A percentile compares a stretch with the other conserved stretches of the same genome.
These are phyloP conservation scores for Leishmania guyanensis DNA, from an alignment of 208 protist species.

Conservation along the genomic window DNA sequence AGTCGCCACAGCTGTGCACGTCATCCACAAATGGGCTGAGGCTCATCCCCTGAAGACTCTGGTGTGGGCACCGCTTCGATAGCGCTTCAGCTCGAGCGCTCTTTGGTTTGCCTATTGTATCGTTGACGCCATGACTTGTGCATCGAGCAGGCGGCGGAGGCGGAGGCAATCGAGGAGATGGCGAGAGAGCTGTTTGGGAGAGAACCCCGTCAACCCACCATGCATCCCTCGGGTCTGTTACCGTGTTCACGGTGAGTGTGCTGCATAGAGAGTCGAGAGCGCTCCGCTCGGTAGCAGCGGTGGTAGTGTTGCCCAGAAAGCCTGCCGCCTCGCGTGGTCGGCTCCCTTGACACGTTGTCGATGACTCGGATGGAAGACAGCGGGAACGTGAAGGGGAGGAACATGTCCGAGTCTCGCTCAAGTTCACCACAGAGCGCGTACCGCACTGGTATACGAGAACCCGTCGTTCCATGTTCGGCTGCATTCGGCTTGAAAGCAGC, in stretches of 20 bases:
- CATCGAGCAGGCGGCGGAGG: neutral
- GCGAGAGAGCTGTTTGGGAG: neutral
- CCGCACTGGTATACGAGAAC: constrained; percentile 31
- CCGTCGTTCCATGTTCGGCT: constrained; percentile 9
- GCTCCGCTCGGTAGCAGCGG: neutral
- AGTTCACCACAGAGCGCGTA: constrained; percentile 12
- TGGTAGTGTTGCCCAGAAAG: neutral
- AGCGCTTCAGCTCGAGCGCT: neutral
- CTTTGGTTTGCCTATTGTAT: neutral
- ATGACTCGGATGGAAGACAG: neutral
- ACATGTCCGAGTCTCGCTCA: constrained; percentile 8
- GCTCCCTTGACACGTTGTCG: neutral
- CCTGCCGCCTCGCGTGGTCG: neutral
- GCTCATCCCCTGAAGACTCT: constrained; percentile 10
- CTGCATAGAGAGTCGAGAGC: constrained; percentile 6
- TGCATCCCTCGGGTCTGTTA: neutral
- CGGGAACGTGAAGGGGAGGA: neutral
- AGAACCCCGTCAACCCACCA: neutral
- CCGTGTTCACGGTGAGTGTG: neutral
- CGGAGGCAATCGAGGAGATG: neutral
- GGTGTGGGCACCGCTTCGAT: neutral
- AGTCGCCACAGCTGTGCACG: neutral
- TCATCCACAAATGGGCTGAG: neutral
- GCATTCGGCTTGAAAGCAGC: neutral
- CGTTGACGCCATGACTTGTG: neutral